A percentile compares a stretch with the other conserved stretches of the same genome.
phyloP scores from a whole-genome alignment of 176 grass and related monocot genomes.

The Poa annua region DNA sequence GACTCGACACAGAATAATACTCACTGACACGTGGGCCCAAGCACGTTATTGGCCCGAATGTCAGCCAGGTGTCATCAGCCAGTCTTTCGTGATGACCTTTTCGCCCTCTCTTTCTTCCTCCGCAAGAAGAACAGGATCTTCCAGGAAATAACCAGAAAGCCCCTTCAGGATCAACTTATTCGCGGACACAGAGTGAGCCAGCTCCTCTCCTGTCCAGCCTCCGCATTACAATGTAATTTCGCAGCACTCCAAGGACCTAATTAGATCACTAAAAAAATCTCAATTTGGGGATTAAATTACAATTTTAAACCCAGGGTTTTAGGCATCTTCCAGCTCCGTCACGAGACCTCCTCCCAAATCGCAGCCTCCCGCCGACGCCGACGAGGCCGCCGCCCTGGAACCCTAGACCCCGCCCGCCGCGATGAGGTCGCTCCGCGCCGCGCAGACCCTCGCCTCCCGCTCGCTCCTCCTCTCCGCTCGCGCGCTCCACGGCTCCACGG shows the following conservation, averaged over 20 bases:
- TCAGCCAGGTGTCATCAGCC: neutral
- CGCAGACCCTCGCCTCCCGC: slow-evolving; percentile 51
- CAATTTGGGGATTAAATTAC: neutral
- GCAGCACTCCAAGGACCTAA: neutral
- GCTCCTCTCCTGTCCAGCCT: too few relatives aligned
- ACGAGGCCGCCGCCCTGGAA: slow-evolving; percentile 10
- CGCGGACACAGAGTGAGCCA: accelerated
- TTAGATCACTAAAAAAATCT: accelerated
- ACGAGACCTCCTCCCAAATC: neutral
- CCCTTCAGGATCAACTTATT: neutral
- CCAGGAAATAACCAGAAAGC: neutral
- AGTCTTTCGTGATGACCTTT: neutral
- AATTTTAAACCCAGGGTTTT: slow-evolving; percentile 20
- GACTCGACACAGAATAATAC: neutral
- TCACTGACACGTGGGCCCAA: neutral
- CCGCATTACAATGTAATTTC: neutral
- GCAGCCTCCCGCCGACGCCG: neutral
- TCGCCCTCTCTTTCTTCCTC: slow-evolving; percentile 8
- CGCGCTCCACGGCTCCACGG: slow-evolving; percentile 8
- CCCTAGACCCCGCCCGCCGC: neutral
- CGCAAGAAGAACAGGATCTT: slow-evolving; percentile 16
- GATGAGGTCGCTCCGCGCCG: slow-evolving; percentile 58
- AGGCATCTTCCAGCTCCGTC: slow-evolving; percentile 27
- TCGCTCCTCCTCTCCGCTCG: slow-evolving; percentile 49
- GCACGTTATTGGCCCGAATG: neutral